A percentile compares a stretch with the other conserved stretches of the same genome.
Evolutionary conservation across 352 stramenopile species (phyloP).

Genomic region (Phytophthora citricola): DNA sequence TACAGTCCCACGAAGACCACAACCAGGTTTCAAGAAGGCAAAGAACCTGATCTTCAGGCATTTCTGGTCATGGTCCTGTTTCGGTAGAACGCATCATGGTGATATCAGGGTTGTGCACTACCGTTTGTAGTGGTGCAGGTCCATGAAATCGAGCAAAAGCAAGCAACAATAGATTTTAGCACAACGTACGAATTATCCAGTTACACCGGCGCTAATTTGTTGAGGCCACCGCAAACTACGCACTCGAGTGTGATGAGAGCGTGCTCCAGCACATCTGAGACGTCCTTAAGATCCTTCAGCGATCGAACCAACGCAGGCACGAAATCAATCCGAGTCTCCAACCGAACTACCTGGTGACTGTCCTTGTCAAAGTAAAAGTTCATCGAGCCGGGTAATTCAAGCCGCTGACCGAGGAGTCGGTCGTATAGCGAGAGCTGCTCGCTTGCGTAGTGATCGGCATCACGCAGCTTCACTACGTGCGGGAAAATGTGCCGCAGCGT

Average conservation of each 20-base stretch:
- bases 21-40: too few species aligned
- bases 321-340: not conserved
- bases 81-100: too few species aligned
- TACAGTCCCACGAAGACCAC: too few species aligned
- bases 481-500: conserved; percentile 10
- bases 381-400: not conserved
- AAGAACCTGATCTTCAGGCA: too few species aligned
- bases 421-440: not conserved
- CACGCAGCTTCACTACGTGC: not conserved
- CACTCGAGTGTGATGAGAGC: not conserved
- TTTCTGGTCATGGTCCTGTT: too few species aligned
- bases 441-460: not conserved
- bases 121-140: too few species aligned
- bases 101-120: too few species aligned
- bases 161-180: too few species aligned
- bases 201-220: too few species aligned
- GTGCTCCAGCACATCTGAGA: not conserved
- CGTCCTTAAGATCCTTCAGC: not conserved
- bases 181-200: too few species aligned
- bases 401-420: not conserved
- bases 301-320: not conserved
- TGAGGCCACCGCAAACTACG: not conserved
- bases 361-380: not conserved
- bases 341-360: not conserved
- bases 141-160: too few species aligned